Percentiles rank a stretch among this genome's conserved stretches.
These are phyloP conservation scores for Gossypium turneri DNA, from an alignment of 345 rosid genomes.

Conservation along the genomic window DNA sequence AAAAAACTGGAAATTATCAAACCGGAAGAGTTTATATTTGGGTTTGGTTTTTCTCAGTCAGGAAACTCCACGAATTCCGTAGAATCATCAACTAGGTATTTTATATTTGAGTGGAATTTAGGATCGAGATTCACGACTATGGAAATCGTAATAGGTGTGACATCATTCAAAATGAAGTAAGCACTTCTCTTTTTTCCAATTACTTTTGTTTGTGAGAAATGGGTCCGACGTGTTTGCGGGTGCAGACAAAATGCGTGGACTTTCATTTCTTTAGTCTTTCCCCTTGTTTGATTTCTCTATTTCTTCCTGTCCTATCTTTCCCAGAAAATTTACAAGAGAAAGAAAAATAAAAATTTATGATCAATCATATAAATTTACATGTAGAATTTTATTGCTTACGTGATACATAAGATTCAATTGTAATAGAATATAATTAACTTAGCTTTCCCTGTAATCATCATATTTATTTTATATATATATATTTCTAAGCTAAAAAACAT, in stretches of 20 bases:
- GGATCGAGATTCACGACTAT: slow-evolving; percentile 1
- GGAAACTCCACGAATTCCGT: neutral
- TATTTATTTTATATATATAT: too few species aligned
- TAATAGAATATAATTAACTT: too few species aligned
- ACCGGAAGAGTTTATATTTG: neutral
- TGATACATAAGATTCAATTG: too few species aligned
- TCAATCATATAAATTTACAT: neutral
- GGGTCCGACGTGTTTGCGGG: slow-evolving; percentile 3
- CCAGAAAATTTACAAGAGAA: neutral
- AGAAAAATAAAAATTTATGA: neutral
- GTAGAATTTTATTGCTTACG: neutral
- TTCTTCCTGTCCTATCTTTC: neutral
- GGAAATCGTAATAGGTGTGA: neutral
- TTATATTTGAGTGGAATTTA: neutral
- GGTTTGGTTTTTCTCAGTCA: neutral
- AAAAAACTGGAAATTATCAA: too few species aligned
- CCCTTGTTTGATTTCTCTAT: neutral
- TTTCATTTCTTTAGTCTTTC: neutral
- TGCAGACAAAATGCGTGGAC: neutral
- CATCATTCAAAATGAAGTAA: slow-evolving; percentile 5
- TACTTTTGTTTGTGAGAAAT: neutral
- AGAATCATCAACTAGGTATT: neutral
- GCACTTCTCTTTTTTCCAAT: neutral
- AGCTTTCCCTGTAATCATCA: too few species aligned
- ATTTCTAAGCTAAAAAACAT: too few species aligned